A percentile compares a stretch with the other conserved stretches of the same genome.
phyloP scores from a whole-genome alignment of 140 eudicot species.

The Oenanthe javanica region DNA sequence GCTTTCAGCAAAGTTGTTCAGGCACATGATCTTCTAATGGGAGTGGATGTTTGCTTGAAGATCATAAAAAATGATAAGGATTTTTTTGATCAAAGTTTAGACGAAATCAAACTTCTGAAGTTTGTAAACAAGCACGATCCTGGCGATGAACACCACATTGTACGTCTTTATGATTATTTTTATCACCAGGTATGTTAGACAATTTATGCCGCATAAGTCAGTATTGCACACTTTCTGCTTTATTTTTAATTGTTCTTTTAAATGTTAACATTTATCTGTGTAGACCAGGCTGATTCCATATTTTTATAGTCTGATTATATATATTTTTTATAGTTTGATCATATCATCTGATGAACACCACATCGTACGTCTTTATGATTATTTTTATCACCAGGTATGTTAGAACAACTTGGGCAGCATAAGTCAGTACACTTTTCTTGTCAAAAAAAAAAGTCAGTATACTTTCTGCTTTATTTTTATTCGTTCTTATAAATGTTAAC shows the following conservation, averaged over 20 bases:
- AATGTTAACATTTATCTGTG: neutral
- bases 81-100: constrained; percentile 95
- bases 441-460: too few relatives aligned
- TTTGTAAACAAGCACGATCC: constrained; percentile 93
- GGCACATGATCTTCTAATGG: constrained; percentile 76
- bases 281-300: neutral
- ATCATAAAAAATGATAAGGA: constrained; percentile 94
- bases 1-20: constrained; percentile 91
- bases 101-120: constrained; percentile 92
- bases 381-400: constrained; percentile 83
- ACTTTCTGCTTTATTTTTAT: neutral
- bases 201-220: neutral
- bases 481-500: neutral
- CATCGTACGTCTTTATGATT: constrained; percentile 87
- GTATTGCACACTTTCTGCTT: neutral
- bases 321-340: too few relatives aligned
- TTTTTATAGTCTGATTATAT: neutral
- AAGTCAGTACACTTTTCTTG: neutral
- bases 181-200: constrained; percentile 59
- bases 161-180: constrained; percentile 94
- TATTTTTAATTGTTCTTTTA: neutral
- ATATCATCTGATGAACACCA: constrained; percentile 37
- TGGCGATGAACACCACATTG: constrained; percentile 63
- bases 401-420: neutral
- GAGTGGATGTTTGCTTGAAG: constrained; percentile 89